phyloP scores from a whole-genome alignment of 441 rosid genomes.

The Dalechampia spathulata region DNA sequence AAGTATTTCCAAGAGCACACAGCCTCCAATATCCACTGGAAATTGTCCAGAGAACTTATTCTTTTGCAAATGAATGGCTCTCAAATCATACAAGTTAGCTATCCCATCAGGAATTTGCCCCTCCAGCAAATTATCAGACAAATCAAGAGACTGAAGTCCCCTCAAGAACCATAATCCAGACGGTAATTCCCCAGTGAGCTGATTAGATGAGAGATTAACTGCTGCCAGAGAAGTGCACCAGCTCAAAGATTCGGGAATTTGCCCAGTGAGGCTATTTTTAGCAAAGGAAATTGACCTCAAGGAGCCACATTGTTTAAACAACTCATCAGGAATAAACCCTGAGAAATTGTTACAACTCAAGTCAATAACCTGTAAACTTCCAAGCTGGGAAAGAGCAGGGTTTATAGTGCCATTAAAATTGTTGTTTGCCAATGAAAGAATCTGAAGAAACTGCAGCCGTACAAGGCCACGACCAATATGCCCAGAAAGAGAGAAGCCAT shows the following conservation, averaged over 20 bases:
- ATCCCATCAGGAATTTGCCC: constrained; percentile 63
- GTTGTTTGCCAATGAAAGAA: constrained; percentile 58
- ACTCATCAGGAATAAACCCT: constrained; percentile 64
- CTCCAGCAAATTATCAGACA: constrained; percentile 59
- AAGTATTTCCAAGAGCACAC: constrained; percentile 35
- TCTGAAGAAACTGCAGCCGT: constrained; percentile 57
- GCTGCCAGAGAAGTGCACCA: constrained; percentile 42
- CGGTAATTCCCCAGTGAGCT: constrained; percentile 60
- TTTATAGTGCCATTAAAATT: constrained; percentile 70
- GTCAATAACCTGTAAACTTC: constrained; percentile 52
- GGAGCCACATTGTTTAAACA: constrained; percentile 82
- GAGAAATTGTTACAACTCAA: constrained; percentile 64
- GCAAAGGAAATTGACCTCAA: constrained; percentile 70
- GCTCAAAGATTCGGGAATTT: constrained; percentile 59
- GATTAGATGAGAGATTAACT: constrained; percentile 66
- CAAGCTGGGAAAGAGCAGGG: constrained; percentile 47
- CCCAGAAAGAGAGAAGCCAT: constrained; percentile 74
- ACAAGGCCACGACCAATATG: constrained; percentile 79
- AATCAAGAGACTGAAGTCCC: constrained; percentile 58
- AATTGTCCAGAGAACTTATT: constrained; percentile 66
- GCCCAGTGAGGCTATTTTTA: constrained; percentile 53
- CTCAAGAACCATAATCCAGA: constrained; percentile 57
- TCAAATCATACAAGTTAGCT: constrained; percentile 52
- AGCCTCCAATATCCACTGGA: constrained; percentile 64
- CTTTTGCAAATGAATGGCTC: constrained; percentile 34